Evolutionary conservation across 371 early-diverging fungal genomes (phyloP), one percentile per base, ranked within the genome.

Genomic region (Capillidium rhysosporum): DNA sequence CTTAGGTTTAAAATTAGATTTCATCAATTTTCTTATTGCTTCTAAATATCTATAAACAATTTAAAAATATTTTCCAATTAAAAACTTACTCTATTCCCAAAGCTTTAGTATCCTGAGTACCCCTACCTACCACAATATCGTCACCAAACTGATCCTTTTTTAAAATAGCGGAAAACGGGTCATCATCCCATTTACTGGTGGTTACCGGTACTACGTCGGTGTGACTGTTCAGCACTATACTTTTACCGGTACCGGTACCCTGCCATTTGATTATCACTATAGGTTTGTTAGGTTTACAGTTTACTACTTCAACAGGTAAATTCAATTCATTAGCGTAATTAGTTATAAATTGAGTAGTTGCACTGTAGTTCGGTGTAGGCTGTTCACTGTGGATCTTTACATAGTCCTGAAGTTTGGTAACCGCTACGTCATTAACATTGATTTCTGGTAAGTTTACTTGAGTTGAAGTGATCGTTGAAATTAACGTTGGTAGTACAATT

Each of bases 91-190:
- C 34, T 29, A 68, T 68, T 21, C 87, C 87, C 40, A 86, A 82
- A 57, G 82, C 80, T 64, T 88, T 88, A 84, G 84, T 84, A 61
- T 88, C 89, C 63, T 88, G 86, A 2, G 84, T 56, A 0, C 88
- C 89, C 34, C 89, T 77, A 14, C 84, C 89, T 57, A 70, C 63
- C 60, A 88, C 85, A 41, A 67, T 63, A 39, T 73, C 74, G 40
- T 82, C 74, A 23, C 65, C 68, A 55, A 60, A 61, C 10, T 63
- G 63, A 9, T 56, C 62, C 40, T 70, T 56, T 26, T 67, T 65
- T 26, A 76, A 73, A 41, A 61, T 63, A n/a, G 84, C 89, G 3
- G 67, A 76, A 57, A 86, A 86, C 1, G 89, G 83, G 34, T 72
- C 73, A 49, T 75, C 66, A 2, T 65, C 72, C 89, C 89, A 88